Percentiles rank a stretch among this genome's conserved stretches.
Conservation (phyloP, 768 basidiomycete genomes). For the Tulasnella sp. region DNA sequence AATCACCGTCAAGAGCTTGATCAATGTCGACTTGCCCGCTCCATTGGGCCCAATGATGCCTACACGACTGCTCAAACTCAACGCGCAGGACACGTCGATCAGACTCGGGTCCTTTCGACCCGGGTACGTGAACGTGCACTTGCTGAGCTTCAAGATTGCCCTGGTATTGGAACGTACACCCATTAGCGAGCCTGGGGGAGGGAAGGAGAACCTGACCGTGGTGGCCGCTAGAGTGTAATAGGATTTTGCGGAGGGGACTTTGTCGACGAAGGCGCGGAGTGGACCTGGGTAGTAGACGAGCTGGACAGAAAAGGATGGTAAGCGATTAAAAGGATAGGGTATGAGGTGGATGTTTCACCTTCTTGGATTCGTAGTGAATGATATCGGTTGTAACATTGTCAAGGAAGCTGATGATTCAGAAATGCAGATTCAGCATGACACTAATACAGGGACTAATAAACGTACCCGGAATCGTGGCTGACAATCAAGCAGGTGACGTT, state of each 20-base stretch:
- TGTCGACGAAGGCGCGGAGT: slow-evolving; percentile 78
- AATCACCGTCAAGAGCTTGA: slow-evolving; percentile 88
- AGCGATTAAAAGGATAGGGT: not conserved
- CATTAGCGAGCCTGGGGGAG: slow-evolving; percentile 90
- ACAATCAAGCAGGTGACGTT: slow-evolving; percentile 86
- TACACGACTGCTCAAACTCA: slow-evolving; percentile 61
- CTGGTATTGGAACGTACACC: slow-evolving; percentile 93
- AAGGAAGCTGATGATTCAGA: slow-evolving; percentile 51
- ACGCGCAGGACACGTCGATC: slow-evolving; percentile 78
- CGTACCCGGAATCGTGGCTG: slow-evolving; percentile 91
- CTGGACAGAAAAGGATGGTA: slow-evolving; percentile 30
- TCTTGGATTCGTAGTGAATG: slow-evolving; percentile 94
- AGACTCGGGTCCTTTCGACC: slow-evolving; percentile 71
- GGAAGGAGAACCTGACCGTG: slow-evolving; percentile 91
- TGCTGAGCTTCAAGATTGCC: slow-evolving; percentile 84
- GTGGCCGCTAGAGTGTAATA: slow-evolving; percentile 95
- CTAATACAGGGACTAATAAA: slow-evolving; percentile 9
- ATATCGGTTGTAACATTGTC: slow-evolving; percentile 95
- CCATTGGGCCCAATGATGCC: slow-evolving; percentile 93
- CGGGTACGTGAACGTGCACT: slow-evolving; percentile 92
- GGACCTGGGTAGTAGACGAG: slow-evolving; percentile 92
- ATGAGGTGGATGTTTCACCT: slow-evolving; percentile 35
- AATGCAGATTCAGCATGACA: not conserved
- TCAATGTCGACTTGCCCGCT: slow-evolving; percentile 94
- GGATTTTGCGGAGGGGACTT: slow-evolving; percentile 86